Evolutionary conservation across 2,329 filamentous ascomycete genomes (phyloP), one percentile per base, ranked within the genome.

Genomic region (Fusarium sambucinum): DNA sequence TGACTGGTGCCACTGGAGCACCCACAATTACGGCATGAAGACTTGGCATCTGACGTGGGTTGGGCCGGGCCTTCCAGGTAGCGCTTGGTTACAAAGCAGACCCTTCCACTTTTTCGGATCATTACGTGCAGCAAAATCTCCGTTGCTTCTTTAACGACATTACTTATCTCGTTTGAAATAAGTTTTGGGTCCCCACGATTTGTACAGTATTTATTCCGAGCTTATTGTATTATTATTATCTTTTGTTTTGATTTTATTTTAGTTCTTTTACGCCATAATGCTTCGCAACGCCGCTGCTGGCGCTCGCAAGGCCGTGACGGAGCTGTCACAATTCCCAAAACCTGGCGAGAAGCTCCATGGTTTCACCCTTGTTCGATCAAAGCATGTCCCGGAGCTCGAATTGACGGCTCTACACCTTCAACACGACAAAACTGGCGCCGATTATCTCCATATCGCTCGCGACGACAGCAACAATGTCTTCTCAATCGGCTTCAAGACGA

Each of bases 391-490:
- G 1, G 96, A 99, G 82, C 87, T 98, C 48, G 92, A 98, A 79
- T 82, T 99, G 75, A 97, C 94, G 2, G 96, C 96, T 7, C 81
- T 98, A 54, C 92, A 96, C 68, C 86, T 99, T 67, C 90, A 92
- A 75, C 96, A 99, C 78, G 92, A 98, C 82, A 94, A 94, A 83
- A 99, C 96, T 0, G 93, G 94, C 63, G 96, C 96, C 68, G 93
- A 99, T 72, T 97, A 98, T 77, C 86, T 99, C 46, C 96, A 99
- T 81, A 91, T 99, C 73, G 95, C 94, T 17, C 87, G 95, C 73
- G 94, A 98, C 59, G 96, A 99, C 77, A 92, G 91, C 83, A 99
- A 99, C 83, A 99, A 99, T 92, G 96, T 98, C 77, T 99, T 99
- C 81, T 96, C 94, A 37, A 96, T 99, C 75, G 96, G 94, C 53